Conservation (phyloP, 2,329 filamentous ascomycete species). For the Neoascochyta sp. region DNA sequence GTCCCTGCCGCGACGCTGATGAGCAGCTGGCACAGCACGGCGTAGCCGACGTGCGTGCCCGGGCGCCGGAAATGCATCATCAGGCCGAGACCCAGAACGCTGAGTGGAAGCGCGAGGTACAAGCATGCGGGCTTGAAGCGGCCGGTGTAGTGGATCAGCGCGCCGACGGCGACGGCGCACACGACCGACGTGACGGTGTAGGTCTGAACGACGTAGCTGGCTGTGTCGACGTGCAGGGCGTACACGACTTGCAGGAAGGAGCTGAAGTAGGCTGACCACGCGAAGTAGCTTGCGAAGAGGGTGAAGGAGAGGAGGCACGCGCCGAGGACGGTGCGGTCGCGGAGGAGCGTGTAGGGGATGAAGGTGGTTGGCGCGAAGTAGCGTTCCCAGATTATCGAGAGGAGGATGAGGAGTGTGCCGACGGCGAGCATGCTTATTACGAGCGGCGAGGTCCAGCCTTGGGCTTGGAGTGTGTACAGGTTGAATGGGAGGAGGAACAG, state of each 20-base stretch:
- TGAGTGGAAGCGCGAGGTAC: constrained; percentile 15
- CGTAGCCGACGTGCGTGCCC: constrained; percentile 20
- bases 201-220: constrained; percentile 34
- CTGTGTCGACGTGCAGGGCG: constrained; percentile 17
- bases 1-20: constrained; percentile 14
- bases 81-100: constrained; percentile 18
- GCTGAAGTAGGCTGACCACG: constrained; percentile 38
- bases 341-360: constrained; percentile 38
- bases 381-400: constrained; percentile 38
- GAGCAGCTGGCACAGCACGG: constrained; percentile 30
- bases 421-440: constrained; percentile 38
- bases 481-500: constrained; percentile 65
- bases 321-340: constrained; percentile 44
- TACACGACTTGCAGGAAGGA: constrained; percentile 40
- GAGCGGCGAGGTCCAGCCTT: constrained; percentile 18
- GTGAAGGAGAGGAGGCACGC: constrained; percentile 48
- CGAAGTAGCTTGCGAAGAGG: constrained; percentile 21
- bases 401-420: constrained; percentile 31
- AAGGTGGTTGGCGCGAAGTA: constrained; percentile 37
- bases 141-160: constrained; percentile 14
- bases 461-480: constrained; percentile 37
- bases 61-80: constrained; percentile 29
- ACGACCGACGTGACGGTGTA: constrained; percentile 28
- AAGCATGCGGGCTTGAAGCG: constrained; percentile 16
- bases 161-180: constrained; percentile 8